Base-by-base conservation (phyloP, 805 yeast species). In the Lachancea quebecensis region DNA sequence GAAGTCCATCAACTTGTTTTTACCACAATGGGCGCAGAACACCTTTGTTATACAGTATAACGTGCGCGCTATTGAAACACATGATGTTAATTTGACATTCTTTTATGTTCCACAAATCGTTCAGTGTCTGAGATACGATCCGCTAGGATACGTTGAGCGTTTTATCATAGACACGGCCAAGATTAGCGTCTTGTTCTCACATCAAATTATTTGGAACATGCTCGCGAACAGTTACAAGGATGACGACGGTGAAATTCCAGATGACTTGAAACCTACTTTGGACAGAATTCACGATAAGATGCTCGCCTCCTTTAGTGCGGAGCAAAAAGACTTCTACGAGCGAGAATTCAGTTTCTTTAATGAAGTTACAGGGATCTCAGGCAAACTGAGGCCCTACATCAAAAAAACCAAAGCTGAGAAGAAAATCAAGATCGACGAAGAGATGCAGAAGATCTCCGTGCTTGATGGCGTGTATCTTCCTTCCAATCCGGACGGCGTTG, bases 71-170 rank as follows among this genome's bases (percentile, higher is more conserved):
- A 69, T 93, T 51, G 96, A 89, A 62, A 74, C 80, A 16, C 95
- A 87, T 57, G 95, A 88, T 57, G 88, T 87, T 32, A 84, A 85
- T 55, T 68, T 84, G 50, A 87, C 96, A 0, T 93, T 95, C 69
- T 93, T 95, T 64, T 93, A 95, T 59, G 98, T 93, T 43, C 99
- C 99, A 2, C 99, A 93, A 63, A 88, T 93, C 64, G 99, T 93
- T 16, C 99, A 93, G 67, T 76, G 87, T 51, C 72, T 93, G 54
- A 76, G 98, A 51, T 82, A 82, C 61, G 99, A 93, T 61, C 65
- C 66, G 10, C 70, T 77, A 38, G 98, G 97, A 0, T 90, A 88
- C 56, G 95, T 91, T 38, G 88, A 86, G 55, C 75, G 88, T 54
- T 87, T 85, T 60, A 89, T 93, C 51, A 68, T 91, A 45, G 98